Base-by-base conservation (phyloP, 768 basidiomycete species). In the Pisolithus marmoratus region DNA sequence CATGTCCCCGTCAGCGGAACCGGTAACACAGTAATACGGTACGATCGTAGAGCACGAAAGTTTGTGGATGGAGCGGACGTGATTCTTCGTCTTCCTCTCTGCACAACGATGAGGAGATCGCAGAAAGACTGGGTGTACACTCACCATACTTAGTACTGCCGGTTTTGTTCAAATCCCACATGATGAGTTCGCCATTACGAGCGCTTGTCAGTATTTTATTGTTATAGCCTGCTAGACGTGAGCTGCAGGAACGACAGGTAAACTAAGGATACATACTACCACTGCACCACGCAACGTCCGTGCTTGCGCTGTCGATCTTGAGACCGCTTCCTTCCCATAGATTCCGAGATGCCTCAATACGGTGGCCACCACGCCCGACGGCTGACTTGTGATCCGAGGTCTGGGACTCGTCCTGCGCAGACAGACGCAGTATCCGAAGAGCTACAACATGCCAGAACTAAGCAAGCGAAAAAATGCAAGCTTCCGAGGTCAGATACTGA, bases 131-230 rank as follows among this genome's bases (percentile, higher is more conserved):
- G 12, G 14, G 5, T 23, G 9, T 20, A 58, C 48, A 64, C 77
- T 46, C 59, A 90, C 88, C 87, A 58, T 80, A 87, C 69, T 90
- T 90, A 38, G 79, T 78, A 2, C 72, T 62, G 3, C 85, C 84
- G 20, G 75, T 66, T 63, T 82, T 86, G 58, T 83, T 80, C 26
- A 90, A 57, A 63, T 90, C 87, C 89, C 89, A 91, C 74, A 90
- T 79, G 27, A 90, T 85, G 36, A 91, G 76, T 49, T 90, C 89
- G 1, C 89, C 89, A 56, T 89, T 90, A 15, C 85, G 72, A 2
- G 86, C 86, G 60, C 87, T 88, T 3, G 89, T 90, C 20, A 91
- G 65, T 46, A 90, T 80, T 69, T 90, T 91, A 65, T 83, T 82
- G 63, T 72, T 81, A 68, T 81, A 88, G 11, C 66, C 88, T 90